These are phyloP conservation scores for Raffaelea ambrosiae DNA, from an alignment of 2,329 filamentous ascomycete genomes.

Conservation along the genomic window DNA sequence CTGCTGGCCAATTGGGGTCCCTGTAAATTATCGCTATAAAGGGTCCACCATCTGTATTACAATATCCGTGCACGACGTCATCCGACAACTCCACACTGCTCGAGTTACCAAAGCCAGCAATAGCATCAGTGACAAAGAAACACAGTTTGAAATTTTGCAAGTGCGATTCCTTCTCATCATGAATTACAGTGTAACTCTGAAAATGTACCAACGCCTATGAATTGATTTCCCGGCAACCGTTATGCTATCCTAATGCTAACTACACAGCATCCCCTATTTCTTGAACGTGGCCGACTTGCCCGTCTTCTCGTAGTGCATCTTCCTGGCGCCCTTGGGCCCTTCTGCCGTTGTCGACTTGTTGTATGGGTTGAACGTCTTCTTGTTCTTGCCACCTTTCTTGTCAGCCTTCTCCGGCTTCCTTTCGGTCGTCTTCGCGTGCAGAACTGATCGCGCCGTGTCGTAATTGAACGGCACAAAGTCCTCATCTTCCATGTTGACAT, in stretches of 20 bases:
- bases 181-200: too few species aligned
- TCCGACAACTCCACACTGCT: too few species aligned
- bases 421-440: conserved; percentile 18
- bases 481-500: conserved; percentile 5
- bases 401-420: conserved; percentile 3
- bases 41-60: too few species aligned
- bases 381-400: conserved; percentile 15
- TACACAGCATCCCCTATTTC: conserved; percentile 15
- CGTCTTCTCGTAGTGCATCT: conserved; percentile 21
- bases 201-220: too few species aligned
- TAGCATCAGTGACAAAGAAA: too few species aligned
- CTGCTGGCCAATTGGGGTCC: not conserved
- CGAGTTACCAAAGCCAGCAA: too few species aligned
- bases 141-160: too few species aligned
- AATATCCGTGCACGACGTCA: too few species aligned
- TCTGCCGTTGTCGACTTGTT: conserved; percentile 17
- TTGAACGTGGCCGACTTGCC: conserved; percentile 32
- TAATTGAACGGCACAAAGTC: conserved; percentile 27
- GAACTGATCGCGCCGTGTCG: conserved; percentile 23
- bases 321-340: conserved; percentile 21
- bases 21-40: too few species aligned
- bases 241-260: too few species aligned
- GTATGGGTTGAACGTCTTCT: conserved; percentile 24
- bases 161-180: too few species aligned
- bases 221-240: too few species aligned